Evolutionary conservation across 2,329 filamentous ascomycete genomes (phyloP).

Genomic region (Aspergillus oerlinghausenensis): DNA sequence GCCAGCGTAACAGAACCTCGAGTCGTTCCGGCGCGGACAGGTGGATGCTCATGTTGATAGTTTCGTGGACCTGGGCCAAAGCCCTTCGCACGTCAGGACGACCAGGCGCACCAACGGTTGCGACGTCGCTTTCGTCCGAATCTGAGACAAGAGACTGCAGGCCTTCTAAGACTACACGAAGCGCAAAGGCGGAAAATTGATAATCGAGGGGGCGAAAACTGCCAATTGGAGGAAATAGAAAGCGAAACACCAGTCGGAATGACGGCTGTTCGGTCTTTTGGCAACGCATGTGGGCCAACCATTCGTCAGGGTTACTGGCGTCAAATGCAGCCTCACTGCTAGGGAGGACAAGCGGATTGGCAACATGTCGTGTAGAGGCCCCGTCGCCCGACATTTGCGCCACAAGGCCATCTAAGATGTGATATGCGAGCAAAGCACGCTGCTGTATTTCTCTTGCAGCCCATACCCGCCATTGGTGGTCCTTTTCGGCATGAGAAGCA

Average conservation of each 20-base stretch:
- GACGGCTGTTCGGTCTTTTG: constrained; percentile 30
- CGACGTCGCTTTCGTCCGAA: constrained; percentile 33
- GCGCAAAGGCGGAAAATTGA: constrained; percentile 37
- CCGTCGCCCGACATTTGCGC: constrained; percentile 41
- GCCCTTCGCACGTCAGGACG: constrained; percentile 37
- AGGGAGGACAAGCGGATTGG: constrained; percentile 39
- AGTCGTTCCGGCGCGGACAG: constrained; percentile 35
- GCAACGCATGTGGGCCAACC: constrained; percentile 34
- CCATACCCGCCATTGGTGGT: constrained; percentile 41
- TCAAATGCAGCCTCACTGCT: constrained; percentile 40
- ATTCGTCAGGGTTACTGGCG: constrained; percentile 38
- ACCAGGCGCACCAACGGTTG: constrained; percentile 37
- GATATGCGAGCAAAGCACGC: constrained; percentile 42
- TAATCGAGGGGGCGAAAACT: constrained; percentile 27
- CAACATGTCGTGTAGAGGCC: constrained; percentile 40
- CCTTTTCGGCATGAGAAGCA: constrained; percentile 32
- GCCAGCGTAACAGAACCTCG: constrained; percentile 43
- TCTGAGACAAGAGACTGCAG: constrained; percentile 43
- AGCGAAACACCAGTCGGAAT: constrained; percentile 39
- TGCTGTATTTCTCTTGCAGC: constrained; percentile 43
- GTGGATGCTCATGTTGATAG: constrained; percentile 34
- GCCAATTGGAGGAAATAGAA: constrained; percentile 34
- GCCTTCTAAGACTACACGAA: constrained; percentile 42
- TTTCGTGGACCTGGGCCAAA: constrained; percentile 37
- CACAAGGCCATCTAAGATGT: constrained; percentile 44